phyloP scores from a whole-genome alignment of 2,329 filamentous ascomycete genomes.

The Xylaria sp. region DNA sequence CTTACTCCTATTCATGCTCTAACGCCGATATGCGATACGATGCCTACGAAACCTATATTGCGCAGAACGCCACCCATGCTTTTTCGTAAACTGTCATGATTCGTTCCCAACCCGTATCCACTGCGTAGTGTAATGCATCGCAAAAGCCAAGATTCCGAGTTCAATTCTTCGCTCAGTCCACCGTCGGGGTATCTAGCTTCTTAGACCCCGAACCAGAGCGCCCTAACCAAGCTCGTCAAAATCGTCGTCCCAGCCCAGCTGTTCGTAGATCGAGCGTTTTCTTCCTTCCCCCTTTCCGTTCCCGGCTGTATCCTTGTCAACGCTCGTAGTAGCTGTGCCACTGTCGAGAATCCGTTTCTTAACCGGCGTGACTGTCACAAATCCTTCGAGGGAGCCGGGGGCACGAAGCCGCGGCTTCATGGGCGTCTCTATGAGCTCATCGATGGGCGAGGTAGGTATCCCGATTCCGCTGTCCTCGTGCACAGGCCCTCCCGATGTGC shows the following conservation, averaged over 20 bases:
- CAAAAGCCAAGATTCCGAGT: neutral
- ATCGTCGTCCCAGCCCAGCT: constrained; percentile 62
- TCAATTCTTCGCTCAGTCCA: neutral
- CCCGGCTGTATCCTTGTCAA: neutral
- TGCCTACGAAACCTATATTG: constrained; percentile 11
- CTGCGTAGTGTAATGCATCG: neutral
- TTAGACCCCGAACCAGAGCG: neutral
- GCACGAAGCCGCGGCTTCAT: constrained; percentile 36
- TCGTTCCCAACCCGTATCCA: constrained; percentile 17
- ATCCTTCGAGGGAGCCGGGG: constrained; percentile 25
- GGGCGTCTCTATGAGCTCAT: constrained; percentile 41
- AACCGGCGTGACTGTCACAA: constrained; percentile 29
- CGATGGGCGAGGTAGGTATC: constrained; percentile 36
- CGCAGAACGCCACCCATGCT: constrained; percentile 27
- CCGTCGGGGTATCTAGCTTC: neutral
- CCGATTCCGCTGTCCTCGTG: constrained; percentile 36
- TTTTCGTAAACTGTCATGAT: constrained; percentile 27
- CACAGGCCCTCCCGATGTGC: constrained; percentile 14
- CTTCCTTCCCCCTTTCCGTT: constrained; percentile 27
- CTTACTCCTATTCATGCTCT: constrained; percentile 3
- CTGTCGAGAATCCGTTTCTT: constrained; percentile 26
- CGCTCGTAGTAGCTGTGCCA: neutral
- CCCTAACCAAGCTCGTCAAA: constrained; percentile 42
- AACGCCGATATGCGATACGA: constrained; percentile 14
- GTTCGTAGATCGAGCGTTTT: constrained; percentile 54